These are phyloP conservation scores for Penicillium sp. DNA, from an alignment of 2,329 filamentous ascomycete genomes.

Conservation along the genomic window DNA sequence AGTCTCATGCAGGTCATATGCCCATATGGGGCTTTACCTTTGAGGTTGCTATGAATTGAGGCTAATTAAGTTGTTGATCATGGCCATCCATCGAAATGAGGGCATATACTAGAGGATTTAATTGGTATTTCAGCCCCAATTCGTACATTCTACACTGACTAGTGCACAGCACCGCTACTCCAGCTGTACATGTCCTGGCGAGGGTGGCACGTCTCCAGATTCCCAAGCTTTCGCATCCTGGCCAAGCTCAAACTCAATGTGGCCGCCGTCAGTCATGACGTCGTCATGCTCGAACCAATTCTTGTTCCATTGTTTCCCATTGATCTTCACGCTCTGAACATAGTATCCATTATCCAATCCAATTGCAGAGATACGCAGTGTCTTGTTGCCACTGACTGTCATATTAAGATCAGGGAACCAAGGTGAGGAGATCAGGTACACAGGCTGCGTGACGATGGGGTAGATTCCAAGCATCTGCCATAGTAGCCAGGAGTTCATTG, in stretches of 20 bases:
- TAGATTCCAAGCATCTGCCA: constrained; percentile 59
- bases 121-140: not conserved
- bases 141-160: not conserved
- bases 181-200: constrained; percentile 48
- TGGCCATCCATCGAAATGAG: not conserved
- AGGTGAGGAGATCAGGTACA: constrained; percentile 55
- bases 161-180: not conserved
- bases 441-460: constrained; percentile 55
- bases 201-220: constrained; percentile 58
- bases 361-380: constrained; percentile 55
- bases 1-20: constrained; percentile 5
- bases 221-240: constrained; percentile 54
- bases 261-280: constrained; percentile 49
- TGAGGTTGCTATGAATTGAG: not conserved
- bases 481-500: constrained; percentile 58
- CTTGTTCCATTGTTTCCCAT: constrained; percentile 58
- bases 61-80: not conserved
- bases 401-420: constrained; percentile 51
- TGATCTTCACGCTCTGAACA: constrained; percentile 61
- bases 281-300: constrained; percentile 64
- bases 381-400: constrained; percentile 39
- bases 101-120: too few relatives aligned
- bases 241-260: constrained; percentile 56
- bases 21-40: not conserved
- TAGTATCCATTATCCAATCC: constrained; percentile 56